Evolutionary conservation across 169 alveolate genomes (phyloP).

Genomic region (Cryptosporidium ubiquitum): DNA sequence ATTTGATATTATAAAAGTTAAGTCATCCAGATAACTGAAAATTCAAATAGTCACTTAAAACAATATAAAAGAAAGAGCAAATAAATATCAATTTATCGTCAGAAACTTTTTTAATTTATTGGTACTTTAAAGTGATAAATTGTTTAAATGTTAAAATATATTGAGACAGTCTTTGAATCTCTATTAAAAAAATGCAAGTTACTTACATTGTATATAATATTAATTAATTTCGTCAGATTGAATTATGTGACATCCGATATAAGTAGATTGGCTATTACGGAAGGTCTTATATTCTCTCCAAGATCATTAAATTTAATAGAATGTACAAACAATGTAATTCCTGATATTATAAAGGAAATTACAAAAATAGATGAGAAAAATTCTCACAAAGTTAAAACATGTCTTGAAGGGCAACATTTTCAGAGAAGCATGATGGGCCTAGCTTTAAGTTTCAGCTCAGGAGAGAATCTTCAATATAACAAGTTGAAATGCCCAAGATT

Average conservation of each 20-base stretch:
- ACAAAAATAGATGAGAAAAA: background rate
- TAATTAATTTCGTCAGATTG: background rate
- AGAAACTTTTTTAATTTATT: background rate
- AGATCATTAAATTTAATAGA: slow-evolving; percentile 29
- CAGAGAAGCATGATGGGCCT: slow-evolving; percentile 56
- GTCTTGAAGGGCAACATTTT: slow-evolving; percentile 12
- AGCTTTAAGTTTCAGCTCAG: slow-evolving; percentile 39
- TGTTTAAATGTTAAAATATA: background rate
- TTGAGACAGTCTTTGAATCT: background rate
- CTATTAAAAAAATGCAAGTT: background rate
- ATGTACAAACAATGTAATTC: slow-evolving; percentile 47
- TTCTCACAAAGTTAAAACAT: background rate
- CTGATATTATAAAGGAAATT: slow-evolving; percentile 14
- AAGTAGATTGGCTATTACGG: slow-evolving; percentile 29
- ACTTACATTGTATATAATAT: background rate
- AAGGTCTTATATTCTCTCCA: slow-evolving; percentile 29
- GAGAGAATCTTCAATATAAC: slow-evolving; percentile 30
- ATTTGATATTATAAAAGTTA: background rate
- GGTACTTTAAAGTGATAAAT: background rate
- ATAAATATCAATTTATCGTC: no score
- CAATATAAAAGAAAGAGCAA: background rate
- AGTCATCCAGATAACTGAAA: background rate
- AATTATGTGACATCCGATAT: background rate
- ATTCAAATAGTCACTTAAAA: background rate
- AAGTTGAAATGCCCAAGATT: slow-evolving; percentile 62